These are phyloP conservation scores for Senna siamea DNA, from an alignment of 306 rosid genomes.

Conservation along the genomic window DNA sequence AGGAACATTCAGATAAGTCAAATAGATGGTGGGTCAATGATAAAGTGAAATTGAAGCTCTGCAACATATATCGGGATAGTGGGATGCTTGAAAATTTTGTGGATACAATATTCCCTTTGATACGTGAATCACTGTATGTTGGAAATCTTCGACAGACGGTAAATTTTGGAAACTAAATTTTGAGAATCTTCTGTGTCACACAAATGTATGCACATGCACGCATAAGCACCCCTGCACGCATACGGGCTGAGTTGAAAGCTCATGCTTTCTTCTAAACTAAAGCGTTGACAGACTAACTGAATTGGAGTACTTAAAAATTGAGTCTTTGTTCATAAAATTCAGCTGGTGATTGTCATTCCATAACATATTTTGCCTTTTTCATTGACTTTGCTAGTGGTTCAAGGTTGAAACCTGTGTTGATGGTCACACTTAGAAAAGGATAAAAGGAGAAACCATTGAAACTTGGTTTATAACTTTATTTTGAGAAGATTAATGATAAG, in stretches of 20 bases:
- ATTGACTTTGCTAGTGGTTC: not conserved
- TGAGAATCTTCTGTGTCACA: not conserved
- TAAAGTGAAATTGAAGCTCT: conserved; percentile 50
- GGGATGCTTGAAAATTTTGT: conserved; percentile 56
- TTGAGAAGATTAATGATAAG: no score
- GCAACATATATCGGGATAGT: conserved; percentile 48
- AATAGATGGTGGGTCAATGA: conserved; percentile 81
- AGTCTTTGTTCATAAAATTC: not conserved
- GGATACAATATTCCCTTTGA: conserved; percentile 48
- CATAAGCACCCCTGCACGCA: not conserved
- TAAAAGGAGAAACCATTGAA: not conserved
- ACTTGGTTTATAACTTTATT: not conserved
- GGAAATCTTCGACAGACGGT: conserved; percentile 50
- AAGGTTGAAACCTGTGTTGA: not conserved
- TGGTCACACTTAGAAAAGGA: not conserved
- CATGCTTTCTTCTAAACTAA: conserved; percentile 6
- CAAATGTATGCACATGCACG: not conserved
- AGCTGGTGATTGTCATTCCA: conserved; percentile 24
- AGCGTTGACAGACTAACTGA: not conserved
- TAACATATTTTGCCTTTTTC: conserved; percentile 1
- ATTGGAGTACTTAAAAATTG: conserved; percentile 22
- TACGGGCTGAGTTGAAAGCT: conserved; percentile 11
- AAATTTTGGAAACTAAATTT: conserved; percentile 21
- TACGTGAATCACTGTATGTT: conserved; percentile 48
- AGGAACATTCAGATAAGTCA: conserved; percentile 53